Conservation (phyloP, 768 basidiomycete species). For the Infundibulicybe gibba region DNA sequence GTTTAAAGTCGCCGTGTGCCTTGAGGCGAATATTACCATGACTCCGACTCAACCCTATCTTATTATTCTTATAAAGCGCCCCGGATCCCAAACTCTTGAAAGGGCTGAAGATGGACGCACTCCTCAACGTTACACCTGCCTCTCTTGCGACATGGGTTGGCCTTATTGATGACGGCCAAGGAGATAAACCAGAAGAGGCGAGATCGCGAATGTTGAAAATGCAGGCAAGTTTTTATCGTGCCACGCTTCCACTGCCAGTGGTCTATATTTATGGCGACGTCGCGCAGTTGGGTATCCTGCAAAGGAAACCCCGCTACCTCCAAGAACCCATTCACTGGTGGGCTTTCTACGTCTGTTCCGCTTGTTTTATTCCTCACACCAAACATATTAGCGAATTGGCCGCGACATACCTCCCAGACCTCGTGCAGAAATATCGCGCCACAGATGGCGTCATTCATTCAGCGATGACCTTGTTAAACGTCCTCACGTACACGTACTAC, state of each 20-base stretch:
- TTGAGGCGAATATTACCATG: too few species aligned
- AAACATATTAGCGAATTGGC: conserved; percentile 29
- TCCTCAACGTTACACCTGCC: conserved; percentile 9
- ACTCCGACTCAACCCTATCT: too few species aligned
- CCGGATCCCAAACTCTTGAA: too few species aligned
- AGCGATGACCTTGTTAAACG: conserved; percentile 26
- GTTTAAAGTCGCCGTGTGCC: too few species aligned
- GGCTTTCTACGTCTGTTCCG: not conserved
- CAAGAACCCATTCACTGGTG: conserved; percentile 17
- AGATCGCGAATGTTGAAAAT: conserved; percentile 12
- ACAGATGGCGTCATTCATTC: conserved; percentile 16
- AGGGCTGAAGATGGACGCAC: conserved; percentile 3
- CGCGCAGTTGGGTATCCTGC: conserved; percentile 23
- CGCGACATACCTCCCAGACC: conserved; percentile 31
- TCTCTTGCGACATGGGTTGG: conserved; percentile 13
- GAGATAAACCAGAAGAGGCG: conserved; percentile 6
- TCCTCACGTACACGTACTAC: conserved; percentile 31
- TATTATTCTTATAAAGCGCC: too few species aligned
- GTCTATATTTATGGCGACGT: not conserved
- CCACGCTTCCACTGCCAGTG: not conserved
- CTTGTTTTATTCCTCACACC: not conserved
- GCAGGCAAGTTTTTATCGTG: conserved; percentile 12
- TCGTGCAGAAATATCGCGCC: conserved; percentile 24
- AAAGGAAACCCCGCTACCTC: conserved; percentile 13
- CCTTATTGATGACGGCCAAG: conserved; percentile 7